Evolutionary conservation across 2,329 filamentous ascomycete genomes (phyloP).

Genomic region (Dactylellina cionopaga): DNA sequence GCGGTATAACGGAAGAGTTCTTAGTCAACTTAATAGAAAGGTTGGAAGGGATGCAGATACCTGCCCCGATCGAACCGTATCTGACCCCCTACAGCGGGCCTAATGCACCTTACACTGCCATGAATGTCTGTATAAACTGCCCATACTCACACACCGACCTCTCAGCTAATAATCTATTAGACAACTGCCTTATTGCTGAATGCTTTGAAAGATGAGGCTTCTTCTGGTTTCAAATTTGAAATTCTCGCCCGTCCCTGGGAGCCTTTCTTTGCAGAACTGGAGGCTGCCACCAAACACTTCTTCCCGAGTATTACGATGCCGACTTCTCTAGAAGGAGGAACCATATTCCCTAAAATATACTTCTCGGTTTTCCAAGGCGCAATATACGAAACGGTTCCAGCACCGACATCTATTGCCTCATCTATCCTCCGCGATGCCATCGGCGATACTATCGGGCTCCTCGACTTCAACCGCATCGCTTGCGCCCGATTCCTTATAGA

Average conservation of each 20-base stretch:
- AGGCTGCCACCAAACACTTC: constrained; percentile 74
- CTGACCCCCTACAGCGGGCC: constrained; percentile 79
- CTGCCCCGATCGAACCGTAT: constrained; percentile 82
- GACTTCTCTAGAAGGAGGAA: constrained; percentile 64
- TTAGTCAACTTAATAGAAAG: constrained; percentile 35
- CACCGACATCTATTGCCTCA: constrained; percentile 77
- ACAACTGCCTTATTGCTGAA: constrained; percentile 63
- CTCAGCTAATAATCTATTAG: constrained; percentile 74
- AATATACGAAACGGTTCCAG: constrained; percentile 76
- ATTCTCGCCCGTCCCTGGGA: constrained; percentile 73
- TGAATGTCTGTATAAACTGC: constrained; percentile 66
- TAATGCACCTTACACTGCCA: constrained; percentile 59
- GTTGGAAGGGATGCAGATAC: constrained; percentile 68
- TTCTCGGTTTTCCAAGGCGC: constrained; percentile 91
- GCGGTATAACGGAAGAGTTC: constrained; percentile 67
- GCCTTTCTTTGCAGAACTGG: constrained; percentile 70
- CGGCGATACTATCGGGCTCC: constrained; percentile 89
- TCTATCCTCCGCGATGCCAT: constrained; percentile 86
- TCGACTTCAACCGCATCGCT: constrained; percentile 90
- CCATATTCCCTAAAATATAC: constrained; percentile 90
- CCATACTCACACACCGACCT: constrained; percentile 70
- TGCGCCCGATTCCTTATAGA: constrained; percentile 91
- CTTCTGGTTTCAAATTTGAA: constrained; percentile 57
- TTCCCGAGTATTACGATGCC: constrained; percentile 82
- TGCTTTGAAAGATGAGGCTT: constrained; percentile 59